Percentiles rank a stretch among this genome's conserved stretches.
Conservation (phyloP, 2,329 filamentous ascomycete genomes). For the Amauroascus verrucosus region DNA sequence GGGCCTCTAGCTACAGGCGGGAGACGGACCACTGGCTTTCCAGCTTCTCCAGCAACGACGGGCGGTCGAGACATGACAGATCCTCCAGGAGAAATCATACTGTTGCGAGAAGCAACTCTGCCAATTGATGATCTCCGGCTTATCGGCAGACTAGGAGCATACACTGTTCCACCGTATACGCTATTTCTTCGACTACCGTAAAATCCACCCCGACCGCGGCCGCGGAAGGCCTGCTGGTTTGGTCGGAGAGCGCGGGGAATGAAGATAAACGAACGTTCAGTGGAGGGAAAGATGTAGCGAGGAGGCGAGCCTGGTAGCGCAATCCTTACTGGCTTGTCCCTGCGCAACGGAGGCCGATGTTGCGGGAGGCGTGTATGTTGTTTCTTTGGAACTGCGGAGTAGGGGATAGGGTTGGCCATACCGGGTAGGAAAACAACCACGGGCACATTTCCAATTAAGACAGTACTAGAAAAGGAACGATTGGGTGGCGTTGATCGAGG, state of each 20-base stretch:
- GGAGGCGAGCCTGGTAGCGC: slow-evolving; percentile 71
- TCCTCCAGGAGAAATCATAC: slow-evolving; percentile 67
- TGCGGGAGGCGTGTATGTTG: slow-evolving; percentile 91
- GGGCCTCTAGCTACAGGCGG: slow-evolving; percentile 50
- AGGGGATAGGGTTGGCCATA: slow-evolving; percentile 60
- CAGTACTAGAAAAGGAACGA: slow-evolving; percentile 70
- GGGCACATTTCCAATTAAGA: slow-evolving; percentile 71
- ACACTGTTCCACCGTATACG: slow-evolving; percentile 67
- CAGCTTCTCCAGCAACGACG: slow-evolving; percentile 48
- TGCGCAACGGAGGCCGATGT: slow-evolving; percentile 81
- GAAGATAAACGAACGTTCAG: slow-evolving; percentile 92
- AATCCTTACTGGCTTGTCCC: slow-evolving; percentile 92
- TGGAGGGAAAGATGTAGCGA: slow-evolving; percentile 81
- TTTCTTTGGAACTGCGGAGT: slow-evolving; percentile 68
- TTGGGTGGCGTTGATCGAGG: slow-evolving; percentile 58
- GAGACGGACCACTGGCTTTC: slow-evolving; percentile 69
- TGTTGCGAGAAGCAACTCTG: slow-evolving; percentile 58
- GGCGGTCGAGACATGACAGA: slow-evolving; percentile 63
- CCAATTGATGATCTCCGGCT: slow-evolving; percentile 76
- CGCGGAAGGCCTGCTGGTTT: slow-evolving; percentile 67
- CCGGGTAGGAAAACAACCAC: slow-evolving; percentile 70
- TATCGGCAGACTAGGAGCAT: slow-evolving; percentile 77
- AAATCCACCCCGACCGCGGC: slow-evolving; percentile 59
- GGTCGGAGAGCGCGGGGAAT: slow-evolving; percentile 88
- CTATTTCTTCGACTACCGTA: slow-evolving; percentile 68